Conservation (phyloP, 495 filamentous ascomycete genomes). For the Talaromyces borbonicus region DNA sequence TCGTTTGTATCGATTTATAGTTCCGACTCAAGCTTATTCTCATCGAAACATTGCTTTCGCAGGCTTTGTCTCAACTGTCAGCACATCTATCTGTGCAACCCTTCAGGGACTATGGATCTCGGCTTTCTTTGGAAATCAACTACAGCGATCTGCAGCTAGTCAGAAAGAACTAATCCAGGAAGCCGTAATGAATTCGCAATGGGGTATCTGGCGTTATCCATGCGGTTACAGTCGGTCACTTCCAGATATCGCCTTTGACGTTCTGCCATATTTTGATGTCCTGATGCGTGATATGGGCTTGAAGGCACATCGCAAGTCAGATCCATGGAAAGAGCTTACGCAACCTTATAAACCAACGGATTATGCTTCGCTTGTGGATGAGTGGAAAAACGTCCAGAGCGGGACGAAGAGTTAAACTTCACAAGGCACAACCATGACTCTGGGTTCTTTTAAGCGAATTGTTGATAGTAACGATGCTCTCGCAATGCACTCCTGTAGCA, state of each 20-base stretch:
- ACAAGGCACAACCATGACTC: too few species aligned
- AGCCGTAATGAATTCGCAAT: conserved; percentile 55
- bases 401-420: too few species aligned
- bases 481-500: too few species aligned
- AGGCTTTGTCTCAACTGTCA: conserved; percentile 55
- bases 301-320: conserved; percentile 27
- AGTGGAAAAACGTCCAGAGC: too few species aligned
- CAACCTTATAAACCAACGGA: conserved; percentile 50
- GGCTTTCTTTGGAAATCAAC: conserved; percentile 51
- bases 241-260: conserved; percentile 69
- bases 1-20: conserved; percentile 59
- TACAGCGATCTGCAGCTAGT: conserved; percentile 21
- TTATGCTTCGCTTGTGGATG: conserved; percentile 49
- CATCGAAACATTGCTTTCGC: conserved; percentile 54
- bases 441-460: too few species aligned
- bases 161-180: conserved; percentile 29
- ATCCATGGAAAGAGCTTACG: conserved; percentile 38
- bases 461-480: too few species aligned
- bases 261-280: conserved; percentile 67
- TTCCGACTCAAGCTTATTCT: conserved; percentile 42
- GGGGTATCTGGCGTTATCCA: conserved; percentile 57
- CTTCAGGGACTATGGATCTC: conserved; percentile 63
- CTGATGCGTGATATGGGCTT: conserved; percentile 59
- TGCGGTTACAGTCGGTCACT: conserved; percentile 49
- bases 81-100: conserved; percentile 53